These are phyloP conservation scores for Nitzschia sp. DNA, from an alignment of 108 stramenopile species.

Conservation along the genomic window DNA sequence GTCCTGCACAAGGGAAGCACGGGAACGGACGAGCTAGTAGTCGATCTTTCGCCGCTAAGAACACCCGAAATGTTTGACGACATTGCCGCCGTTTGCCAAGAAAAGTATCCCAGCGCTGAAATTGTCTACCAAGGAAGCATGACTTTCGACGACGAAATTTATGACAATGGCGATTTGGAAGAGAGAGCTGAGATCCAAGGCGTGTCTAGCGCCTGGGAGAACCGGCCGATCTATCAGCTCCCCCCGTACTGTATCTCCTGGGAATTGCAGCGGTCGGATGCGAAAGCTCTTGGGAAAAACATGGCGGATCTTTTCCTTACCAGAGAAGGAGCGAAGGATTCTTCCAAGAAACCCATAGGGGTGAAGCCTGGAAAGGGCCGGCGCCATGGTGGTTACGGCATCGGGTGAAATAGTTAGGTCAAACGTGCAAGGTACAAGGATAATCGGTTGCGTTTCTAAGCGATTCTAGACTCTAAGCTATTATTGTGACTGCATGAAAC, in stretches of 20 bases:
- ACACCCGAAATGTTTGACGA: slow-evolving; percentile 46
- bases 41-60: slow-evolving; percentile 80
- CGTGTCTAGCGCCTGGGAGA: slow-evolving; percentile 32
- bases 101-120: slow-evolving; percentile 35
- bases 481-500: not conserved
- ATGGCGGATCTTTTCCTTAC: slow-evolving; percentile 59
- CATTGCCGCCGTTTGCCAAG: slow-evolving; percentile 38
- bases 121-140: slow-evolving; percentile 34
- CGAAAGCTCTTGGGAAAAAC: slow-evolving; percentile 69
- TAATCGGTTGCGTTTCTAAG: not conserved
- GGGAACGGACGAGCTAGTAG: slow-evolving; percentile 67
- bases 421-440: no score
- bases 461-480: not conserved
- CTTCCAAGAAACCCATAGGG: slow-evolving; percentile 62
- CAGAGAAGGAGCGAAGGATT: slow-evolving; percentile 42
- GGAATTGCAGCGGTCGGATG: slow-evolving; percentile 59
- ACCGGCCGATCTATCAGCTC: slow-evolving; percentile 76
- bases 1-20: slow-evolving; percentile 65
- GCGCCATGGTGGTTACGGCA: slow-evolving; percentile 83
- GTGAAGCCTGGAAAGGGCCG: slow-evolving; percentile 80
- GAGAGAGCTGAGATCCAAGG: no score
- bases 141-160: slow-evolving; percentile 17
- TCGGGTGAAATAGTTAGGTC: slow-evolving; percentile 46
- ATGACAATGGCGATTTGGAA: slow-evolving; percentile 7
- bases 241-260: slow-evolving; percentile 61